A percentile compares a stretch with the other conserved stretches of the same genome.
phyloP scores from a whole-genome alignment of 768 basidiomycete genomes.

The Mycena leptocephala region DNA sequence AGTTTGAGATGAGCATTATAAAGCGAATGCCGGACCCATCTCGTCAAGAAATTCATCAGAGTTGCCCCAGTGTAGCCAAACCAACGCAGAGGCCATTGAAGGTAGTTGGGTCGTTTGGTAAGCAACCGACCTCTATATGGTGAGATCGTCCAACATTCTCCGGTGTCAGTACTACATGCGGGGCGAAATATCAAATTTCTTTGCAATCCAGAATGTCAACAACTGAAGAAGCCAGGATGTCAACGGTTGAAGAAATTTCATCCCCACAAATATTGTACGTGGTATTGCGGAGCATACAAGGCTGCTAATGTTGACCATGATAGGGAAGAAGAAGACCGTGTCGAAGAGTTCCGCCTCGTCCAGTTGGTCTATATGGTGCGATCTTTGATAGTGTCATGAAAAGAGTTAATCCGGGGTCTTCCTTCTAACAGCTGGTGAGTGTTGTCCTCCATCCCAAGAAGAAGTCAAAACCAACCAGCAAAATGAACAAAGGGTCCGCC shows the following conservation, averaged over 20 bases:
- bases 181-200: neutral
- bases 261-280: neutral
- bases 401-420: too few relatives aligned
- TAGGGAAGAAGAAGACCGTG: too few relatives aligned
- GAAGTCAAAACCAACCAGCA: slow-evolving; percentile 78
- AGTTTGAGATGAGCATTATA: neutral
- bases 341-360: too few relatives aligned
- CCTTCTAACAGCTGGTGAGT: too few relatives aligned
- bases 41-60: too few relatives aligned
- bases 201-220: neutral
- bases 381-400: too few relatives aligned
- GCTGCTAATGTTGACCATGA: too few relatives aligned
- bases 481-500: slow-evolving; percentile 89
- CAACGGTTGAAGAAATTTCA: neutral
- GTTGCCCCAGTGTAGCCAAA: neutral
- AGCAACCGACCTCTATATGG: neutral
- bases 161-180: neutral
- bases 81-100: neutral
- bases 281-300: too few relatives aligned
- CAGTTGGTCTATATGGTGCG: too few relatives aligned
- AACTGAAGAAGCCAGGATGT: neutral
- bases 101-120: neutral
- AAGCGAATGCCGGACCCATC: too few relatives aligned
- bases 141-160: neutral
- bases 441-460: too few relatives aligned